Percentiles rank a stretch among this genome's conserved stretches.
Evolutionary conservation across 1,139 yeast species (phyloP).

Genomic region (Meyerozyma elateridarum): DNA sequence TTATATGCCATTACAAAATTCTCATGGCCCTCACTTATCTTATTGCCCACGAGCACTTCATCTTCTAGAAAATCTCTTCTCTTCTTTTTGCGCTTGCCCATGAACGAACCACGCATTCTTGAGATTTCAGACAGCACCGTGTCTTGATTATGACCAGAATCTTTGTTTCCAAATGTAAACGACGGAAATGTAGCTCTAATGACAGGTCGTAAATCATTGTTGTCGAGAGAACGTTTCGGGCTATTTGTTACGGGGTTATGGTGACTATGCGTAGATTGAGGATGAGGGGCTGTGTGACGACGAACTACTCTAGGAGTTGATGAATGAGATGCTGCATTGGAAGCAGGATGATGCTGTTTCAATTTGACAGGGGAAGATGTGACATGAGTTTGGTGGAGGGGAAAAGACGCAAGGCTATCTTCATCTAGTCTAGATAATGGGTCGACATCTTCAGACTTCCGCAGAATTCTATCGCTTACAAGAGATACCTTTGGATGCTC

Average conservation of each 20-base stretch:
- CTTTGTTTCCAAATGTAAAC: background rate
- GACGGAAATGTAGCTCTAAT: constrained; percentile 10
- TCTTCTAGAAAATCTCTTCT: constrained; percentile 47
- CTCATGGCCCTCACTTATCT: constrained; percentile 87
- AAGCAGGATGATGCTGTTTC: constrained; percentile 1
- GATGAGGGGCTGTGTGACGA: constrained; percentile 3
- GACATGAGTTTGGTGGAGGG: background rate
- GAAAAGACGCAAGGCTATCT: background rate
- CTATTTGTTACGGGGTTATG: background rate
- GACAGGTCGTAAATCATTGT: constrained; percentile 3
- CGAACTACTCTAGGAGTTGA: background rate
- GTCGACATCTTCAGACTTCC: constrained; percentile 3
- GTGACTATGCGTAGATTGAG: background rate
- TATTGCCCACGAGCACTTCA: constrained; percentile 73
- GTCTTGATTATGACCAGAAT: constrained; percentile 14
- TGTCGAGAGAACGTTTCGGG: background rate
- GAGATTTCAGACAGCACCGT: constrained; percentile 35
- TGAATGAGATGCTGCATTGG: too few species aligned
- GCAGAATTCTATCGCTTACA: constrained; percentile 4
- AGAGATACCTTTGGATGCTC: constrained; percentile 8
- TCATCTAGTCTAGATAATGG: background rate
- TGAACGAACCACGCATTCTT: constrained; percentile 38
- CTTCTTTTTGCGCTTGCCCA: constrained; percentile 40
- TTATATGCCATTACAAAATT: constrained; percentile 93
- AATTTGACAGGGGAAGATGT: background rate